Percentiles rank a stretch among this genome's conserved stretches.
phyloP scores from a whole-genome alignment of 345 rosid species.

The Eucalyptus cloeziana region DNA sequence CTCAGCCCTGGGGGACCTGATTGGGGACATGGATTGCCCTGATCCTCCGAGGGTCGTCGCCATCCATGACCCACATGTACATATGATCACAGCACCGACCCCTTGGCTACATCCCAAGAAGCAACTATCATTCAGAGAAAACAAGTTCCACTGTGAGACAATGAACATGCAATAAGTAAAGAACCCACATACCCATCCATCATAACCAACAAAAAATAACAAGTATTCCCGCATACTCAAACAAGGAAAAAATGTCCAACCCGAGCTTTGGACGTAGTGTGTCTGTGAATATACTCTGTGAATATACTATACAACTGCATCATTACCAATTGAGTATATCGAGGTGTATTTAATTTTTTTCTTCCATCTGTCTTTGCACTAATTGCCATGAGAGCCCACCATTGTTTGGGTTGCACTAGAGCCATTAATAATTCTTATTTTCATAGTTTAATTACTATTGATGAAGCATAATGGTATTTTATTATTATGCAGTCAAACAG shows the following conservation, averaged over 20 bases:
- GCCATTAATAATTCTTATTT: background rate
- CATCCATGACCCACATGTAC: background rate
- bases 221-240: background rate
- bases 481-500: slow-evolving; percentile 1
- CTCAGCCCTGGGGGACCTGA: background rate
- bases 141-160: background rate
- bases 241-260: background rate
- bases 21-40: background rate
- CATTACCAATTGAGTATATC: background rate
- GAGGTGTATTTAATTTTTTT: background rate
- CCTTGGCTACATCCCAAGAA: background rate
- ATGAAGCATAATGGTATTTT: background rate
- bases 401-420: background rate
- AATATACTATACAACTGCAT: background rate
- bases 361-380: background rate
- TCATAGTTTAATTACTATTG: background rate
- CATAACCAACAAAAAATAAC: background rate
- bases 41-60: background rate
- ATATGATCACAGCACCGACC: background rate
- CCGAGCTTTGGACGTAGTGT: background rate
- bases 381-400: background rate
- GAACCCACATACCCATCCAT: background rate
- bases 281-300: background rate
- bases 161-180: background rate
- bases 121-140: background rate